A percentile compares a stretch with the other conserved stretches of the same genome.
Evolutionary conservation across 2,329 filamentous ascomycete genomes (phyloP).

Genomic region (Phyllachora maydis): DNA sequence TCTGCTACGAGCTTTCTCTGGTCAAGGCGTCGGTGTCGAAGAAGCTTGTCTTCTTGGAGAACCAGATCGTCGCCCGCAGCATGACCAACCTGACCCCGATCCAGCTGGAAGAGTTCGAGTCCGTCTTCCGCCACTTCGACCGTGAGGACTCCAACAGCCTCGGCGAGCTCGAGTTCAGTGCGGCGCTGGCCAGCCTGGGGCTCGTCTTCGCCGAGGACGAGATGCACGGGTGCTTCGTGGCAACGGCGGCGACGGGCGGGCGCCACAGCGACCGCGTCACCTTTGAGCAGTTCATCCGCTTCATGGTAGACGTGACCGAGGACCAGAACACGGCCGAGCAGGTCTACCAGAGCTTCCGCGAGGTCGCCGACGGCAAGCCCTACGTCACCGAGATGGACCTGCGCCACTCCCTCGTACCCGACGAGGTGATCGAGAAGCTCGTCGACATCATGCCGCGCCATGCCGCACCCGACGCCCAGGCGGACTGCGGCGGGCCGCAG

Average conservation of each 20-base stretch:
- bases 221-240: conserved; percentile 88
- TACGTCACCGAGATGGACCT: conserved; percentile 98
- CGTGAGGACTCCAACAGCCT: conserved; percentile 78
- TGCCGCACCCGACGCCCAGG: conserved; percentile 64
- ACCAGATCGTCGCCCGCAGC: conserved; percentile 92
- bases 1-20: conserved; percentile 79
- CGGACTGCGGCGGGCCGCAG: conserved; percentile 68
- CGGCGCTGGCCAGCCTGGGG: conserved; percentile 82
- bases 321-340: conserved; percentile 98
- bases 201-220: conserved; percentile 94
- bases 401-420: conserved; percentile 81
- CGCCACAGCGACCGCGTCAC: conserved; percentile 67
- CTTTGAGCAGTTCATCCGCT: conserved; percentile 96
- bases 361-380: conserved; percentile 95
- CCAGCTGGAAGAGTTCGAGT: conserved; percentile 95
- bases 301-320: conserved; percentile 98
- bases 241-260: conserved; percentile 68
- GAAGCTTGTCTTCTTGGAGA: conserved; percentile 91
- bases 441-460: conserved; percentile 72
- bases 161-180: conserved; percentile 87
- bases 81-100: conserved; percentile 99
- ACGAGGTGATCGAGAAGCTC: conserved; percentile 90
- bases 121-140: conserved; percentile 94
- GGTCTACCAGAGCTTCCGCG: conserved; percentile 92
- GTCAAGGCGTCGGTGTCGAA: conserved; percentile 87